Base-by-base conservation (phyloP, 257 asterid species). In the Fraxinus anomala region DNA sequence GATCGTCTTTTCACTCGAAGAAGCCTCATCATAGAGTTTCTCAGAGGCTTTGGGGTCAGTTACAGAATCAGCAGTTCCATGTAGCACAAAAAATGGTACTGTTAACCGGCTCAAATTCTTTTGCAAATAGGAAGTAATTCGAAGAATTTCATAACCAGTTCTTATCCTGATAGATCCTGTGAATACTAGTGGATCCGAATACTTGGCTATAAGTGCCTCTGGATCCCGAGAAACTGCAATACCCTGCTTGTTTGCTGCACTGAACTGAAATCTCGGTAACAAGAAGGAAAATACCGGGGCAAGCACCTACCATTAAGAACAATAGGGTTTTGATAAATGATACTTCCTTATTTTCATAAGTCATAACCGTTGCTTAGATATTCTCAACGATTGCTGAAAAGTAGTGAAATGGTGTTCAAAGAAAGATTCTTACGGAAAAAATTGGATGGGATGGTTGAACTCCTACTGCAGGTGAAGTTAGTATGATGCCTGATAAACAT, bases 381-480 rank as follows among this genome's bases (percentile, higher is more conserved):
- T 16, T 49, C 26, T n/a, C 65, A 19, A n/a, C 19, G 6, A 6
- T 54, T 54, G 26, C 12, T 40, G 54, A 2, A 40, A 42, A 0
- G 30, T 3, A 8, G 54, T 0, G 33, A 19, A 16, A 68, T 13
- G 72, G 16, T 0, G 5, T 10, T 4, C 4, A 19, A 40, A 19
- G n/a, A 68, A 13, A 16, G 42, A 54, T 11, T 49, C 89, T 84
- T 87, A 92, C 99, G 2, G 86, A 73, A 61, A 94, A 85, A 80
- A 94, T 90, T 11, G 96, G 96, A 82, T 94, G 98, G 33, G 99
- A 86, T 6, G 97, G 99, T 83, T 94, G 91, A 73, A 94, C 96
- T 68, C 97, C 97, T 0, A 92, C 91, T 30, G 99, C 99, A 34
- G 99, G 99, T 37, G 98, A 94, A 75, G 98, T 94, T 70, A 92